Percentiles rank a stretch among this genome's conserved stretches.
Evolutionary conservation across 768 basidiomycete species (phyloP).

Genomic region (Russula dissimulans): DNA sequence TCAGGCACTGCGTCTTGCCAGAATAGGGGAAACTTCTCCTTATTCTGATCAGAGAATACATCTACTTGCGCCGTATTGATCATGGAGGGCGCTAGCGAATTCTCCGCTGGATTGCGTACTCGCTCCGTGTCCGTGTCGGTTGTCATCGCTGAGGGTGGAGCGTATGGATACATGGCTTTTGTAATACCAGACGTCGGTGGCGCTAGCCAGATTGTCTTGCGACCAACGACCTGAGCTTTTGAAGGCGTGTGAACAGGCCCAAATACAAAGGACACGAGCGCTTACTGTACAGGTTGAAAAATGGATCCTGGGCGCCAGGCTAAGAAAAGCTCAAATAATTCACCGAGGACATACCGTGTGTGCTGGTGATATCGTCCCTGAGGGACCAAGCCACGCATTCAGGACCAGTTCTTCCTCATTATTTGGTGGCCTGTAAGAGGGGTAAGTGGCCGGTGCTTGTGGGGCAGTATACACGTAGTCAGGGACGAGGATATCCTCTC

Average conservation of each 20-base stretch:
- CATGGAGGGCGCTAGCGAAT: constrained; percentile 39
- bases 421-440: constrained; percentile 51
- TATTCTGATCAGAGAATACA: constrained; percentile 45
- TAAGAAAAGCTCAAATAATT: constrained; percentile 5
- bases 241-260: background rate
- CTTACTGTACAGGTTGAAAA: constrained; percentile 83
- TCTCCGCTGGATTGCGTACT: constrained; percentile 33
- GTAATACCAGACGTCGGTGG: constrained; percentile 43
- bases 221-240: constrained; percentile 79
- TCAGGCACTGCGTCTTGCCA: constrained; percentile 44
- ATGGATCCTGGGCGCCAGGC: constrained; percentile 63
- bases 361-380: constrained; percentile 74
- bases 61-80: constrained; percentile 79
- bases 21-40: constrained; percentile 41
- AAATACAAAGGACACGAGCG: constrained; percentile 3
- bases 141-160: constrained; percentile 18
- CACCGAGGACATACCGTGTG: constrained; percentile 61
- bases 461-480: constrained; percentile 78
- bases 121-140: background rate
- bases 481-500: constrained; percentile 70
- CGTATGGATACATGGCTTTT: constrained; percentile 51
- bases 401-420: constrained; percentile 58
- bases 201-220: constrained; percentile 88
- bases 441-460: constrained; percentile 32
- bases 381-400: constrained; percentile 80